These are phyloP conservation scores for Takashimella tepidaria DNA, from an alignment of 1,284 basidiomycete species.

Conservation along the genomic window DNA sequence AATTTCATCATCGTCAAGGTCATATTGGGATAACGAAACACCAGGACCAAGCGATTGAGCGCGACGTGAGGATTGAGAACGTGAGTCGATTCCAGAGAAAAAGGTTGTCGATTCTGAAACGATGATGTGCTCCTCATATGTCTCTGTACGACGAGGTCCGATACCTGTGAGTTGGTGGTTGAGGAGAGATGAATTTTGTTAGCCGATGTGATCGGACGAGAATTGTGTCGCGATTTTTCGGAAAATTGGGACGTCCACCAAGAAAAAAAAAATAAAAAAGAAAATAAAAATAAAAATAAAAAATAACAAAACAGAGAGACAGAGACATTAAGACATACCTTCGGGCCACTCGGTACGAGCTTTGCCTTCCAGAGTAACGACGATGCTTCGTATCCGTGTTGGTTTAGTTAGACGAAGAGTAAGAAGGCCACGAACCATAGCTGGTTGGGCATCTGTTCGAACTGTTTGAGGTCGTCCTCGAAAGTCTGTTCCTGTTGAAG, in stretches of 20 bases:
- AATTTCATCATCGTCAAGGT: slow-evolving; percentile 41
- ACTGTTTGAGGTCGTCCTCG: slow-evolving; percentile 51
- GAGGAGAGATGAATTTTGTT: not conserved
- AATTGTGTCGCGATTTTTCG: no score
- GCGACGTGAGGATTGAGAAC: slow-evolving; percentile 48
- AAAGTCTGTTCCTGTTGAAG: slow-evolving; percentile 45
- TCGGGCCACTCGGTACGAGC: slow-evolving; percentile 71
- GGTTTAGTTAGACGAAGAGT: slow-evolving; percentile 74
- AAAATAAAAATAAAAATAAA: no score
- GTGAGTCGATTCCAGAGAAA: slow-evolving; percentile 56
- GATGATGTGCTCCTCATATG: slow-evolving; percentile 72
- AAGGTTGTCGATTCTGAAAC: slow-evolving; percentile 68
- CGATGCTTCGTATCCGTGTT: slow-evolving; percentile 79
- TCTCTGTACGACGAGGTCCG: slow-evolving; percentile 71
- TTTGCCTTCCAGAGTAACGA: slow-evolving; percentile 70
- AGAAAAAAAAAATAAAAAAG: no score
- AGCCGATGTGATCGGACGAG: not conserved
- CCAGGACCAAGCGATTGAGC: slow-evolving; percentile 78
- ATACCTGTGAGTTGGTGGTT: slow-evolving; percentile 53
- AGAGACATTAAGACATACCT: slow-evolving; percentile 65
- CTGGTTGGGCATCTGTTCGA: slow-evolving; percentile 57
- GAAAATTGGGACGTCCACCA: no score
- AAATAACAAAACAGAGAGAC: no score
- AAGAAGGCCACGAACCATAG: slow-evolving; percentile 82
- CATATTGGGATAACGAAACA: slow-evolving; percentile 43